Evolutionary conservation across 2,329 filamentous ascomycete genomes (phyloP), one percentile per base, ranked within the genome.

Genomic region (Trichoderma semiorbis): DNA sequence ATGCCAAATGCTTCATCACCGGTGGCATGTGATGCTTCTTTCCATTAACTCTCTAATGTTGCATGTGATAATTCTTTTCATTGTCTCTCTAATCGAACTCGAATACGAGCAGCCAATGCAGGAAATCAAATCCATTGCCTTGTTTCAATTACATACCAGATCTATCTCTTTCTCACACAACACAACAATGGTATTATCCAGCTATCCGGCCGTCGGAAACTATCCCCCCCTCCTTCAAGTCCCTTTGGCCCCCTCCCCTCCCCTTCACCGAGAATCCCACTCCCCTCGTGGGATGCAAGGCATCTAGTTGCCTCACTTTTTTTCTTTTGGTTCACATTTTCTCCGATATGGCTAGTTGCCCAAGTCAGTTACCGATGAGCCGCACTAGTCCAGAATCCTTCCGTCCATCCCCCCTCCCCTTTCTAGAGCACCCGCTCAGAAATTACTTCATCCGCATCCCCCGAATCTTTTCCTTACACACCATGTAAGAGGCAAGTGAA

Each of bases 301-400:
- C 61, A 57, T 61, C 36, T 18, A 28, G 55, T n/a, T 58, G 61
- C 61, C 69, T 66, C 53, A 60, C 30, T 39, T 43, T 62, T 62
- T 30, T 57, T 10, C 7, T 18, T 11, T 57, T 57, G 12, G 53
- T 57, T 65, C 36, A 43, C 21, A 7, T 69, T 62, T 62, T 62
- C 57, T 62, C 67, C 57, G 65, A 34, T 16, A 5, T n/a, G 10
- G n/a, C 26, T 62, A 43, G 39, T 47, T 32, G 39, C 28, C 55
- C 55, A 26, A 69, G 30, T 26, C 50, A 32, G 36, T 62, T 60
- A 62, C 66, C 66, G 28, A 39, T 26, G 32, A 62, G 69, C 69
- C 62, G 63, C 62, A 67, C 55, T 65, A 65, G 47, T 57, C 68
- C 32, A 39, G 30, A 43, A 55, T 70, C 58, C 68, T 57, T 58